Base-by-base conservation (phyloP, 257 asterid genomes). In the Rehmannia glutinosa region DNA sequence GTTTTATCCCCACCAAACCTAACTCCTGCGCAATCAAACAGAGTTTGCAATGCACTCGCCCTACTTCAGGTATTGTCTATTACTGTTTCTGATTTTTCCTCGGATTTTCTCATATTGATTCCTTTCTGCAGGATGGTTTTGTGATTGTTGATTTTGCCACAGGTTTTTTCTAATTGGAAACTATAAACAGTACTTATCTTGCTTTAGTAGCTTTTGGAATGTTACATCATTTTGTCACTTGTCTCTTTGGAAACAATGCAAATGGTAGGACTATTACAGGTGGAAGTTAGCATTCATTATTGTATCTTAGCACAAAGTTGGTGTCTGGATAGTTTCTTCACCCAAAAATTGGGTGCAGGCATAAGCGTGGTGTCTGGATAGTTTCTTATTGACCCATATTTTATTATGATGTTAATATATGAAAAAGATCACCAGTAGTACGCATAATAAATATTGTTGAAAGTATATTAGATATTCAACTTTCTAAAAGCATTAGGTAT, bases 31-130 rank as follows among this genome's bases (percentile, higher is more conserved):
- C 97, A 93, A 69, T 93, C 99, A 5, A 88, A 88, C 77, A 78
- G 99, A 75, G 96, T 90, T 69, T 93, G 99, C 86, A 90, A 93
- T 85, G 99, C 97, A 49, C 95, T 93, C 54, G 99, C 99, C 30
- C 87, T 93, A 53, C 96, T 93, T 82, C 99, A 93, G 97, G 97
- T 90, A 66, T 15, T 59, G 21, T 42, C 32, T 13, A 3, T n/a
- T 41, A 11, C 24, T 53, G 36, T 45, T 73, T 70, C 67, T 63
- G 30, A 58, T 27, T 11, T 8, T 43, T 10, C 8, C 19, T 41
- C 33, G 25, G 15, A 35, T 12, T 16, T 52, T 66, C 53, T 38
- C n/a, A n/a, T 55, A 7, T 21, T 30, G 17, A 47, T 30, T 49
- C 49, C 49, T 49, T 60, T 51, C 19, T 61, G 55, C 75, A 43